Evolutionary conservation across 202 grass and related monocot genomes (phyloP).

Genomic region (Brachypodium distachyon): DNA sequence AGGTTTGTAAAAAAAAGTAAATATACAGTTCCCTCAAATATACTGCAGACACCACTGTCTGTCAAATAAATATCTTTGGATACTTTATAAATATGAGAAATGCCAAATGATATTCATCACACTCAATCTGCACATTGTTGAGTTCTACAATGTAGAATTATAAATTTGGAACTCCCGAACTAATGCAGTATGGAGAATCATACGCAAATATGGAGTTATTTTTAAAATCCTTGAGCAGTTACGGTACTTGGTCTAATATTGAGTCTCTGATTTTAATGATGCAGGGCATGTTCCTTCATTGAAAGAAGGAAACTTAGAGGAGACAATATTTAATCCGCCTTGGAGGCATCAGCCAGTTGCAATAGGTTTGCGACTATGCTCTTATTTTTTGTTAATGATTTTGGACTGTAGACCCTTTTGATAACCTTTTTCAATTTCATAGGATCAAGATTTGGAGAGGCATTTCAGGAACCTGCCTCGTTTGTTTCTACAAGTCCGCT

Average conservation of each 20-base stretch:
- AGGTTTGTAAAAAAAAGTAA: not conserved
- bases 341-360: slow-evolving; percentile 80
- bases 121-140: not conserved
- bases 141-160: not conserved
- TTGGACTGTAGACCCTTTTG: not conserved
- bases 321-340: slow-evolving; percentile 89
- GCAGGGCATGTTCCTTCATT: slow-evolving; percentile 79
- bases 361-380: slow-evolving; percentile 45
- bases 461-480: slow-evolving; percentile 90
- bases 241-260: slow-evolving; percentile 13
- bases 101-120: not conserved
- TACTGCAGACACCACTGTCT: not conserved
- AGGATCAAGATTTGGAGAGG: slow-evolving; percentile 94
- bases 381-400: not conserved
- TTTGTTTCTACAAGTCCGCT: slow-evolving; percentile 73
- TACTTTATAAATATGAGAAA: not conserved
- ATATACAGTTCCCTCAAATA: not conserved
- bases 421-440: not conserved
- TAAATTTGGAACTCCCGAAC: not conserved
- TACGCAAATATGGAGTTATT: not conserved
- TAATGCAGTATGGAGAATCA: not conserved
- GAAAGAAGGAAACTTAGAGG: slow-evolving; percentile 89
- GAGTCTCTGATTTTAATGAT: slow-evolving; percentile 9
- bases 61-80: not conserved
- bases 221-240: not conserved